phyloP scores from a whole-genome alignment of 106 monocot species.

The Dioscorea dumetorum region DNA sequence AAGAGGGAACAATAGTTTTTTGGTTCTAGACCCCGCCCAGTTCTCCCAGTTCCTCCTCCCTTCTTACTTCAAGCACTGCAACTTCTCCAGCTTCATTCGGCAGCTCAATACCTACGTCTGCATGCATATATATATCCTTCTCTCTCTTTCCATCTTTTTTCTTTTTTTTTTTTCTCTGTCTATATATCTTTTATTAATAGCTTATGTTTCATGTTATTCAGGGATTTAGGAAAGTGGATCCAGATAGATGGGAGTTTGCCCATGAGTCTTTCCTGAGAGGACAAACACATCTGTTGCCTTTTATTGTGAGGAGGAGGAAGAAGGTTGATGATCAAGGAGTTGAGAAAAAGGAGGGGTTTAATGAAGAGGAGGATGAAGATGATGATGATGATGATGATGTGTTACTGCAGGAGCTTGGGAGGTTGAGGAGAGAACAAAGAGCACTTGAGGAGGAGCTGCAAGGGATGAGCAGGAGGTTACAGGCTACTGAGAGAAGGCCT shows the following conservation, averaged over 20 bases:
- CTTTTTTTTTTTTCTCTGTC: too few relatives aligned
- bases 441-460: conserved; percentile 33
- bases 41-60: conserved; percentile 67
- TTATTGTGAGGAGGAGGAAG: conserved; percentile 35
- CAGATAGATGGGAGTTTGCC: conserved; percentile 73
- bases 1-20: conserved; percentile 45
- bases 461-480: conserved; percentile 38
- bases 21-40: conserved; percentile 38
- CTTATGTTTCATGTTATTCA: conserved; percentile 8
- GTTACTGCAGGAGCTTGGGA: conserved; percentile 37
- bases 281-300: conserved; percentile 48
- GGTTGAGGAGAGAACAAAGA: conserved; percentile 50
- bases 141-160: not conserved
- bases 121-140: not conserved
- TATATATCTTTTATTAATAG: not conserved
- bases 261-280: conserved; percentile 62
- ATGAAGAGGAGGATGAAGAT: conserved; percentile 11
- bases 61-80: conserved; percentile 81
- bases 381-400: conserved; percentile 25
- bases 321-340: not conserved
- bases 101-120: conserved; percentile 73
- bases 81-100: conserved; percentile 93
- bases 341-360: not conserved
- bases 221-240: conserved; percentile 80
- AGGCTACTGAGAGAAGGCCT: conserved; percentile 57